Base-by-base conservation (phyloP, 2,329 filamentous ascomycete species). In the Penicillium sp. region DNA sequence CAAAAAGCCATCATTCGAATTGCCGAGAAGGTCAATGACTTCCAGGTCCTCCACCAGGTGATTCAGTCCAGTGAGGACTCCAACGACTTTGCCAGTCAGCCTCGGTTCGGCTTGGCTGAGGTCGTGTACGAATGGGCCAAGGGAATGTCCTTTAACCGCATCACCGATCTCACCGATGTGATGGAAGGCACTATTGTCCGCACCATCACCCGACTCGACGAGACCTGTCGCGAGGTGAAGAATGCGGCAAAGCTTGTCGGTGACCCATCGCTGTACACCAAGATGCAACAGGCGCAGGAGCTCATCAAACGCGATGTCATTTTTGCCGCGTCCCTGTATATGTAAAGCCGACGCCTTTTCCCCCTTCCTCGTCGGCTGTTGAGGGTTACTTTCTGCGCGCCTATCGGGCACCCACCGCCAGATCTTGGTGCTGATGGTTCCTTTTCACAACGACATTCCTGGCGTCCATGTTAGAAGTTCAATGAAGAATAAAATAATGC, bases 61-160 rank as follows among this genome's bases (percentile, higher is more conserved):
- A 91, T 97, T 42, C 80, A 94, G 43, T 87, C 86, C 0, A 78
- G 84, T 1, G 91, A 97, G 39, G 91, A 96, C 61, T 85, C 84
- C 42, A 95, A 94, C 57, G 91, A 97, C 65, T 96, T 96, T 59
- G 85, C 87, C 23, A 88, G 82, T 44, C 78, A 84, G 39, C 88
- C 90, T 2, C 79, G 91, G 7, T 98, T 98, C 62, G 93, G 91
- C 1, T 78, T 98, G 40, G 89, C 95, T 63, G 93, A 98, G 67
- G 93, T 98, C 0, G 94, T 98, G 21, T 96, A 97, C 63, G 93
- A 98, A 67, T 98, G 93, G 93, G 93, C 93, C 7, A 77, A 88
- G 34, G 93, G 93, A 17, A 97, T 97, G 88, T 91, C 87, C 36
- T 98, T 98, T 76, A 94, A 94, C 69, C 91, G 93, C 51, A 98